Evolutionary conservation across 2,329 filamentous ascomycete species (phyloP), one percentile per base, ranked within the genome.

Genomic region (Phaeosphaeriaceae sp.): DNA sequence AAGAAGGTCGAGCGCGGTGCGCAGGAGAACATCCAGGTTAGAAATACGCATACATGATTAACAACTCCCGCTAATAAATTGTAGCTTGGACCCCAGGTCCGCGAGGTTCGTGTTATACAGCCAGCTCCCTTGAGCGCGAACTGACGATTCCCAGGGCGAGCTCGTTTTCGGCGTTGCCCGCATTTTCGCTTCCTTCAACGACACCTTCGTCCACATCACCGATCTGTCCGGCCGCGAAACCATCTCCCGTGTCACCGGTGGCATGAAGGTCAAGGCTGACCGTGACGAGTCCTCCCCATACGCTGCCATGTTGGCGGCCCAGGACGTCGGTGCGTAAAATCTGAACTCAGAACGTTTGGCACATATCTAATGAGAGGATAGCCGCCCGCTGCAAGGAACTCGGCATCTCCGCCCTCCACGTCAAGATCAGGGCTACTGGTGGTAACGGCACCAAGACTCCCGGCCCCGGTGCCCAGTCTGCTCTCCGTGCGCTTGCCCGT

Each of bases 371-470:
- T 44, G 10, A n/a, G 46, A 22, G 31, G 17, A 53, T 53, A 73
- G 95, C 95, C 78, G 85, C 88, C 81, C 92, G 95, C 84, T 95
- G 92, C 86, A 91, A 91, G 83, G 88, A 92, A 79, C 83, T 93
- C 75, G 89, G 88, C 73, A 93, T 95, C 80, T 97, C 93, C 81
- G 94, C 95, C 80, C 92, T 99, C 69, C 96, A 99, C 89, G 96
- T 99, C 89, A 99, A 99, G 92, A 99, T 99, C 88, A 90, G 96
- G 82, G 96, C 95, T 82, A 99, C 95, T 79, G 95, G 95, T 88
- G 93, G 93, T 93, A 99, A 98, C 88, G 93, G 94, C 80, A 99
- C 95, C 88, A 99, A 99, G 92, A 99, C 96, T 82, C 95, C 95
- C 79, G 95, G 95, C 79, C 95, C 95, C 78, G 96, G 95, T 88